Percentiles rank a stretch among this genome's conserved stretches.
phyloP scores from a whole-genome alignment of 768 basidiomycete genomes.

The Cytidiella melzeri region DNA sequence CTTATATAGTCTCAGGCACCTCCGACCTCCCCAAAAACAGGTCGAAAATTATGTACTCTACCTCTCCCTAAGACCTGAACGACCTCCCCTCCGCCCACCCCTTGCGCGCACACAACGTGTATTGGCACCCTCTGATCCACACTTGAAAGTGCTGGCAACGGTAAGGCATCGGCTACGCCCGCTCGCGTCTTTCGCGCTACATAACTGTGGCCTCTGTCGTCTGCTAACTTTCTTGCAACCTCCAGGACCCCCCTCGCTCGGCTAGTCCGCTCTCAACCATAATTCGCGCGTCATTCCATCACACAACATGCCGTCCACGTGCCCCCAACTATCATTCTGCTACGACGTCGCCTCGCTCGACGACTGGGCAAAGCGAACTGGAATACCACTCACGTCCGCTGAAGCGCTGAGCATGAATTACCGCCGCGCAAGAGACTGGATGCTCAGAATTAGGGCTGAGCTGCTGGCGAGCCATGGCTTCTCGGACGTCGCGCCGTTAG shows the following conservation, averaged over 20 bases:
- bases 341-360: slow-evolving; percentile 79
- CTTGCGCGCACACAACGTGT: slow-evolving; percentile 16
- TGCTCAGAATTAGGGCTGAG: slow-evolving; percentile 52
- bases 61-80: slow-evolving; percentile 16
- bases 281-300: slow-evolving; percentile 11
- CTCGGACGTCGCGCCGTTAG: slow-evolving; percentile 52
- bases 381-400: slow-evolving; percentile 77
- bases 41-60: slow-evolving; percentile 26
- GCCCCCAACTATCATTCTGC: slow-evolving; percentile 67
- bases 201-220: neutral
- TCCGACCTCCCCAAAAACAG: slow-evolving; percentile 43
- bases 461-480: slow-evolving; percentile 68
- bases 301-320: slow-evolving; percentile 22
- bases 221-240: slow-evolving; percentile 1
- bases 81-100: slow-evolving; percentile 18
- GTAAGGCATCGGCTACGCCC: slow-evolving; percentile 7
- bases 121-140: slow-evolving; percentile 16
- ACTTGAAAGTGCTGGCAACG: slow-evolving; percentile 12
- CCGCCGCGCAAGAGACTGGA: slow-evolving; percentile 74
- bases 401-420: slow-evolving; percentile 78
- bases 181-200: neutral
- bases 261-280: slow-evolving; percentile 9
- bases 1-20: slow-evolving; percentile 35
- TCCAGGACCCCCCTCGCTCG: slow-evolving; percentile 4
- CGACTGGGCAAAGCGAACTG: slow-evolving; percentile 72